Percentiles rank a stretch among this genome's conserved stretches.
phyloP scores from a whole-genome alignment of 139 green algal genomes.

The Penium margaritaceum region DNA sequence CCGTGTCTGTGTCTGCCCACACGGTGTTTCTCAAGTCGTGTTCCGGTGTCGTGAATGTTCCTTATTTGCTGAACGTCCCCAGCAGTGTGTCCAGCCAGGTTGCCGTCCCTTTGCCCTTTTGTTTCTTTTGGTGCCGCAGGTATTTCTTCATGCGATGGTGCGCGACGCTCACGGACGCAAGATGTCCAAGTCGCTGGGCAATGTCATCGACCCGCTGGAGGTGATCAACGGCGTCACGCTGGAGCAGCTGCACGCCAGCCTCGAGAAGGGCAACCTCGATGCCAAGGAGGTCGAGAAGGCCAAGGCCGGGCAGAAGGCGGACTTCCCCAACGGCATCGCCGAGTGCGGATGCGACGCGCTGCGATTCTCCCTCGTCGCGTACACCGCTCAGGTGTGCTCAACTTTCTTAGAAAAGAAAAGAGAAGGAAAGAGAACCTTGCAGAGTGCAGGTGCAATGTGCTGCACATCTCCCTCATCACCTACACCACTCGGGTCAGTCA shows the following conservation, averaged over 20 bases:
- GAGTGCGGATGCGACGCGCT: conserved; percentile 91
- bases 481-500: too few species aligned
- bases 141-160: too few species aligned
- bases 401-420: too few species aligned
- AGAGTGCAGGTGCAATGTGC: background rate
- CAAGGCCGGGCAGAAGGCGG: conserved; percentile 68
- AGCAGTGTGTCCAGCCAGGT: too few species aligned
- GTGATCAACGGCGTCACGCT: conserved; percentile 71
- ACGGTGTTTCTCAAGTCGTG: too few species aligned
- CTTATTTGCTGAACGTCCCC: too few species aligned
- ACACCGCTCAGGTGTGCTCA: conserved; percentile 75
- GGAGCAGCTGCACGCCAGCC: conserved; percentile 50
- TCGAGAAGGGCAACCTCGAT: conserved; percentile 80
- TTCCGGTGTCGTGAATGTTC: too few species aligned
- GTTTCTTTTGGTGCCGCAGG: conserved; percentile 20
- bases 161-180: conserved; percentile 60
- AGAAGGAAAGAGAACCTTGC: background rate
- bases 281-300: conserved; percentile 66
- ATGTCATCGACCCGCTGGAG: conserved; percentile 90
- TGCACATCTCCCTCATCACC: too few species aligned
- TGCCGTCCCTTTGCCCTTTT: too few species aligned
- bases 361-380: conserved; percentile 79
- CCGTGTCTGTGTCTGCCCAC: too few species aligned
- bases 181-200: conserved; percentile 73
- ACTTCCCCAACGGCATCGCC: conserved; percentile 95